Evolutionary conservation across 2,329 filamentous ascomycete genomes (phyloP).

Genomic region (Cladosporium sp.): DNA sequence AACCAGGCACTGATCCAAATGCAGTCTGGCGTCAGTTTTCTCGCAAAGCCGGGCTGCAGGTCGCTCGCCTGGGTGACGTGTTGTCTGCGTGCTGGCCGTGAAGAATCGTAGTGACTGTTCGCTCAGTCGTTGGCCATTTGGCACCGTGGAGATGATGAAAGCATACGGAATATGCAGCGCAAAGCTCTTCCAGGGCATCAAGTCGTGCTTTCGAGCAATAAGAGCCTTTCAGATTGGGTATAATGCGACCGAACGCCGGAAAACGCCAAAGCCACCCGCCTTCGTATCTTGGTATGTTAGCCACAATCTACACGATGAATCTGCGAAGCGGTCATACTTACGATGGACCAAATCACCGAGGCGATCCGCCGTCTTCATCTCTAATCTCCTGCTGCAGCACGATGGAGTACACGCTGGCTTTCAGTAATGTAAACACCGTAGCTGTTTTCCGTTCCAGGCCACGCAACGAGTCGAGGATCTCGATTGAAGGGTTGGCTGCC

Average conservation of each 20-base stretch:
- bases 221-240: neutral
- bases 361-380: slow-evolving; percentile 53
- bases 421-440: slow-evolving; percentile 90
- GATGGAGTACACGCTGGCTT: slow-evolving; percentile 98
- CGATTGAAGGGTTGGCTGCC: slow-evolving; percentile 64
- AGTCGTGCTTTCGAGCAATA: neutral
- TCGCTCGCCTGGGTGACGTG: neutral
- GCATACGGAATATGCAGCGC: neutral
- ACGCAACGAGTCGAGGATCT: slow-evolving; percentile 81
- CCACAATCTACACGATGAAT: neutral
- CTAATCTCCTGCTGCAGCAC: slow-evolving; percentile 96
- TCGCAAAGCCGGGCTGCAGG: neutral
- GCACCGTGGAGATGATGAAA: too few species aligned
- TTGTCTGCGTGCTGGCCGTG: neutral
- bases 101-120: too few species aligned
- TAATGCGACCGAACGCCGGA: neutral
- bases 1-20: neutral
- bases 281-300: neutral
- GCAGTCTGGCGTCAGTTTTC: neutral
- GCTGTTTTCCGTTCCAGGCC: slow-evolving; percentile 92
- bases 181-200: neutral
- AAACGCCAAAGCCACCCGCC: neutral
- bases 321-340: neutral
- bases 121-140: too few species aligned
- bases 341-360: neutral